Conservation (phyloP, 495 filamentous ascomycete genomes). For the Penicillium mononematosum region DNA sequence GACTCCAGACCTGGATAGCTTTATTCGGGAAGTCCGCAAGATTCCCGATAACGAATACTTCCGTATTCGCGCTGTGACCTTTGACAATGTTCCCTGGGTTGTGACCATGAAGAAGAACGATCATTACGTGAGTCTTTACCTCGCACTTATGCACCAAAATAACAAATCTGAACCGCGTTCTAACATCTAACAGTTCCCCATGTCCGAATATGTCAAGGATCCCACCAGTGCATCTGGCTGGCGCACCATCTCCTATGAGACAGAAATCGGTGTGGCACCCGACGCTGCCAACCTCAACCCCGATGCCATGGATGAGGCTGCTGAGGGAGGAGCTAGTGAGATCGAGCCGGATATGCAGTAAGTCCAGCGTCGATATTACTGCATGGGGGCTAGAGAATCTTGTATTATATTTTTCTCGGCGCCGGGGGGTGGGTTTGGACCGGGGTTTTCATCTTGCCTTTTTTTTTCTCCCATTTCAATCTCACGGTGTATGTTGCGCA, state of each 20-base stretch:
- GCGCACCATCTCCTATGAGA: constrained; percentile 70
- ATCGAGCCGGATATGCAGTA: constrained; percentile 40
- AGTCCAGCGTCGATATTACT: constrained; percentile 8
- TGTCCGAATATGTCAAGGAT: constrained; percentile 83
- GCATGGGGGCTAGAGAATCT: constrained; percentile 7
- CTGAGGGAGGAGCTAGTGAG: constrained; percentile 35
- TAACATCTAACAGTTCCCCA: constrained; percentile 62
- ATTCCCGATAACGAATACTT: constrained; percentile 98
- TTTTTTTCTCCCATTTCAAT: not conserved
- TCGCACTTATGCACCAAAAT: not conserved
- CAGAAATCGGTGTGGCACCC: constrained; percentile 38
- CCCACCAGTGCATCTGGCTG: constrained; percentile 60
- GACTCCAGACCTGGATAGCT: constrained; percentile 76
- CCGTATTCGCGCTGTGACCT: constrained; percentile 88
- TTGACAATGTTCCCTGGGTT: constrained; percentile 96
- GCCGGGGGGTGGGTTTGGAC: constrained; percentile 7
- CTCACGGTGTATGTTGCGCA: not conserved
- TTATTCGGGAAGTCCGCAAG: constrained; percentile 73
- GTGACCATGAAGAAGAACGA: constrained; percentile 99
- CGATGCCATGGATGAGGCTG: constrained; percentile 47
- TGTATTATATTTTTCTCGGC: constrained; percentile 30
- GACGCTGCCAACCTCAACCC: constrained; percentile 46
- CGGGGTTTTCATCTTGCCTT: not conserved
- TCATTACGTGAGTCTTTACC: constrained; percentile 65
- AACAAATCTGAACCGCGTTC: not conserved